phyloP scores from a whole-genome alignment of 1,284 basidiomycete species.

The Austropuccinia psidii region DNA sequence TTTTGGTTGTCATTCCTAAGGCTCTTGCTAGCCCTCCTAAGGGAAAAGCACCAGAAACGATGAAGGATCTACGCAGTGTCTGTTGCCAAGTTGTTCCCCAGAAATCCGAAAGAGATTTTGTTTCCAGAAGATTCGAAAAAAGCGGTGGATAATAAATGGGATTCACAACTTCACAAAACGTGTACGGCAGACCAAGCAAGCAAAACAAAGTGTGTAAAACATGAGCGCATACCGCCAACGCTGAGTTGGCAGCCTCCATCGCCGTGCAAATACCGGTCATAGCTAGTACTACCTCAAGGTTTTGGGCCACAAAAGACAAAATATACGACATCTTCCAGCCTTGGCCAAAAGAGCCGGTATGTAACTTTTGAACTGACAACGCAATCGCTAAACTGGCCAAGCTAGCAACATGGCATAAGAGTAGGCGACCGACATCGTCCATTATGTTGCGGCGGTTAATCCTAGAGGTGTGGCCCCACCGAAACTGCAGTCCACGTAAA shows the following conservation, averaged over 20 bases:
- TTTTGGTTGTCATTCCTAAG: neutral
- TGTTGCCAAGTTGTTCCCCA: conserved; percentile 22
- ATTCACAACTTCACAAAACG: neutral
- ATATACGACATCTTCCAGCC: neutral
- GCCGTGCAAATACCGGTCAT: neutral
- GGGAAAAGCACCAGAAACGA: neutral
- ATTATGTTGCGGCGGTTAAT: neutral
- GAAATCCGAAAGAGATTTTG: conserved; percentile 6
- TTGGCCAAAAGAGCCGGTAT: neutral
- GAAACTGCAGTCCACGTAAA: conserved; percentile 17
- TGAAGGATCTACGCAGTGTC: neutral
- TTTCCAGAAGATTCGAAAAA: neutral
- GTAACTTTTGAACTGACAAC: neutral
- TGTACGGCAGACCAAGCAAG: conserved; percentile 4
- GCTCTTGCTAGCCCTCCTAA: neutral
- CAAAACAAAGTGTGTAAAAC: neutral
- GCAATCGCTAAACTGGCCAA: neutral
- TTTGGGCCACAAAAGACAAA: neutral
- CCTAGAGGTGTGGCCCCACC: conserved; percentile 13
- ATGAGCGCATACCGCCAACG: neutral
- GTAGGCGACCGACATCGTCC: neutral
- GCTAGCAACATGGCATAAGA: neutral
- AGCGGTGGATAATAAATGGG: conserved; percentile 14
- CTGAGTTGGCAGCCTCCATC: neutral
- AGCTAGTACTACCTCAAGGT: neutral